These are phyloP conservation scores for Diplodia intermedia DNA, from an alignment of 2,329 filamentous ascomycete species.

Conservation along the genomic window DNA sequence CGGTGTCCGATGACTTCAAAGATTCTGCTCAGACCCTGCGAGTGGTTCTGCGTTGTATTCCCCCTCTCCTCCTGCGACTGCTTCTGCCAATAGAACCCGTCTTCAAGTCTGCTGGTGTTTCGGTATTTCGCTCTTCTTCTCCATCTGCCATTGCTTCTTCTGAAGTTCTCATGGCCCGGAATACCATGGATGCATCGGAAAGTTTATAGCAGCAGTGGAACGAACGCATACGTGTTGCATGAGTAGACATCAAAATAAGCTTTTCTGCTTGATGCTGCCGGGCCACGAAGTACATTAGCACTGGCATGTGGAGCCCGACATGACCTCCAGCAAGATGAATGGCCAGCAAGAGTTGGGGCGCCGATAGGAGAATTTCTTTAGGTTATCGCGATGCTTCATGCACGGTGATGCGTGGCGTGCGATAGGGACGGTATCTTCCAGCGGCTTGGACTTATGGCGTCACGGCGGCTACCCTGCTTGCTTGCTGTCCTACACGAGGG, in stretches of 20 bases:
- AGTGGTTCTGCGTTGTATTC: no score
- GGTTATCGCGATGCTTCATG: not conserved
- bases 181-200: no score
- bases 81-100: no score
- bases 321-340: not conserved
- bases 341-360: not conserved
- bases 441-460: not conserved
- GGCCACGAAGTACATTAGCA: not conserved
- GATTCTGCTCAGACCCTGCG: no score
- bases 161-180: no score
- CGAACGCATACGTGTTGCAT: no score
- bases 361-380: slow-evolving; percentile 2
- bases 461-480: not conserved
- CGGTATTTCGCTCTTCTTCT: no score
- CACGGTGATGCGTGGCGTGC: not conserved
- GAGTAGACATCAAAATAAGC: slow-evolving; percentile 1
- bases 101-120: no score
- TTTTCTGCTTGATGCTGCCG: not conserved
- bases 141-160: no score
- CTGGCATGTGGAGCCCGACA: not conserved
- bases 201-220: no score
- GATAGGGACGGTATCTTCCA: not conserved
- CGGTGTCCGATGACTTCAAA: no score
- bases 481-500: not conserved
- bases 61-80: no score